Evolutionary conservation across 2,329 filamentous ascomycete species (phyloP), one percentile per base, ranked within the genome.

Genomic region (Aspergillus sp.): DNA sequence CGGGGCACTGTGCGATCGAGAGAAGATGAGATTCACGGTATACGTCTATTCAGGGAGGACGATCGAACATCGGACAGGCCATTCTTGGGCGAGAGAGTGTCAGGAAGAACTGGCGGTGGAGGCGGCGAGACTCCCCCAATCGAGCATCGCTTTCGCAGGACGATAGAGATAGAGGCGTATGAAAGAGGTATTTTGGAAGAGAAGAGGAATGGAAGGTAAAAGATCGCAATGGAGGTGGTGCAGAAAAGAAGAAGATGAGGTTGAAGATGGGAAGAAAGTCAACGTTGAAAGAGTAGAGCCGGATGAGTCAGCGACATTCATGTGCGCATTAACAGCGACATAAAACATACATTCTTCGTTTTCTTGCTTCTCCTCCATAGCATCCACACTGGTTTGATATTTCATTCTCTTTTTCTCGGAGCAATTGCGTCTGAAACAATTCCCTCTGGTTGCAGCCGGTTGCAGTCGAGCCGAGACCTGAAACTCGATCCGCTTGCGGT

Each of bases 61-160:
- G 50, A 54, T 52, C 42, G 45, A 54, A 49, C 47, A 61, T 52
- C 38, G 52, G 52, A 59, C 51, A 59, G 47, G 56, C 58, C 59
- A 61, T 61, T 46, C 49, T 61, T 54, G 44, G 46, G 26, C 22
- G 14, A 38, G 26, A 22, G 30, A 43, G 24, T 10, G 24, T 44
- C 40, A 52, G 8, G 50, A 49, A 45, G 9, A 42, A 17, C 16
- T 42, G 38, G 38, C 38, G 19, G 38, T 17, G n/a, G n/a, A 42
- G 38, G 38, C 19, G 38, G 17, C 19, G 11, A 14, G 38, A 19
- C n/a, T 42, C 14, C 16, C 19, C 17, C 38, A 20, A 42, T 16
- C 14, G n/a, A 17, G 22, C 38, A 42, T 42, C 19, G 11, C 38
- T 42, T 13, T 22, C n/a, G 17, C 17, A 13, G 16, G 38, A 42